Conservation (phyloP, 768 basidiomycete species). For the Lepiota subincarnata region DNA sequence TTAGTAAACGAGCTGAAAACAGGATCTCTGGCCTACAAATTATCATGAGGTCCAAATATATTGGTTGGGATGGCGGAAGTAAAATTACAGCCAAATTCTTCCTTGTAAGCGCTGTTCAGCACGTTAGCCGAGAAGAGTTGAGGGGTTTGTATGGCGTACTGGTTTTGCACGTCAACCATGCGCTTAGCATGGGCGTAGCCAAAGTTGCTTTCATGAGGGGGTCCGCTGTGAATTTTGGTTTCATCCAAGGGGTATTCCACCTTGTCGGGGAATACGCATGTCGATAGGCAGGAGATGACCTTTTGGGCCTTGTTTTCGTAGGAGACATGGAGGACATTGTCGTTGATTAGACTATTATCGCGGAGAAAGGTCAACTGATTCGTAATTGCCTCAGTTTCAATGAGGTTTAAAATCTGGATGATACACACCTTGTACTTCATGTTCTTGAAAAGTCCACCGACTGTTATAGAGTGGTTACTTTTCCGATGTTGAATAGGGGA, state of each 20-base stretch:
- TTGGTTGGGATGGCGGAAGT: constrained; percentile 97
- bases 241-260: constrained; percentile 92
- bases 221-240: constrained; percentile 86
- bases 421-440: constrained; percentile 82
- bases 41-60: constrained; percentile 93
- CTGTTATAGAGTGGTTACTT: constrained; percentile 32
- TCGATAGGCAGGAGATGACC: constrained; percentile 92
- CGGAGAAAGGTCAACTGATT: constrained; percentile 83
- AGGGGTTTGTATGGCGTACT: constrained; percentile 42
- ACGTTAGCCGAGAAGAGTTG: background rate
- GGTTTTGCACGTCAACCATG: constrained; percentile 93
- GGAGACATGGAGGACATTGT: constrained; percentile 81
- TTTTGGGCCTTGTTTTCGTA: constrained; percentile 65
- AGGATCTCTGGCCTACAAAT: constrained; percentile 54
- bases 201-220: constrained; percentile 92
- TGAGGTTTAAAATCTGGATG: background rate
- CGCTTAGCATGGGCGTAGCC: constrained; percentile 96
- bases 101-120: constrained; percentile 79
- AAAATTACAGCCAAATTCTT: constrained; percentile 92
- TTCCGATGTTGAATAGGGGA: background rate
- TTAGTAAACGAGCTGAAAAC: background rate
- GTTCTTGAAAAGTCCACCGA: constrained; percentile 93
- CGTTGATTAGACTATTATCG: constrained; percentile 94
- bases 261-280: constrained; percentile 96
- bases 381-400: background rate